These are phyloP conservation scores for Lepiota venenata DNA, from an alignment of 768 basidiomycete species.

Conservation along the genomic window DNA sequence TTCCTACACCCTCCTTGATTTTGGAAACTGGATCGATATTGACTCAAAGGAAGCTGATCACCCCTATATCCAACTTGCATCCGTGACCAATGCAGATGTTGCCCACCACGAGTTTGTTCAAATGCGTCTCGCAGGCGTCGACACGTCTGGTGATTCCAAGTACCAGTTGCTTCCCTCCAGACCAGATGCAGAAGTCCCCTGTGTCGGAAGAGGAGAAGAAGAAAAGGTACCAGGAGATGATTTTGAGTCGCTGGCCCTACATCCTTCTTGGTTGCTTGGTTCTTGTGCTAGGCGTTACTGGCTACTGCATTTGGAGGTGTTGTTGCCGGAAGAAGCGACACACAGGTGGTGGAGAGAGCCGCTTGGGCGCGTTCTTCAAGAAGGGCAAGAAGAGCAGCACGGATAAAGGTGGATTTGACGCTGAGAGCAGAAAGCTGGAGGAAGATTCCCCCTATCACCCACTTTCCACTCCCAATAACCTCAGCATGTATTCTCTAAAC, in stretches of 20 bases:
- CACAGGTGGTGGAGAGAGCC: conserved; percentile 16
- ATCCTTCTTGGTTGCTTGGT: conserved; percentile 60
- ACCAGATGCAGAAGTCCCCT: conserved; percentile 60
- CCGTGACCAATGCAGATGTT: conserved; percentile 46
- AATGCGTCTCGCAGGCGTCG: conserved; percentile 55
- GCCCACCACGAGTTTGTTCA: conserved; percentile 68
- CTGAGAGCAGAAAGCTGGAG: background rate
- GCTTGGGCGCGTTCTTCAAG: conserved; percentile 10
- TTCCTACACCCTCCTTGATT: conserved; percentile 67
- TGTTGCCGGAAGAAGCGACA: conserved; percentile 40
- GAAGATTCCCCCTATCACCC: conserved; percentile 11
- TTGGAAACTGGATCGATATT: conserved; percentile 61
- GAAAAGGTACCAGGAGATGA: conserved; percentile 56
- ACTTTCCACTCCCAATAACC: background rate
- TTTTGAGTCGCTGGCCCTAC: conserved; percentile 72
- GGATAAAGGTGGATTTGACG: background rate
- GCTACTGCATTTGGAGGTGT: conserved; percentile 56
- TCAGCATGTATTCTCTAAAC: conserved; percentile 4
- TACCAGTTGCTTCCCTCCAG: conserved; percentile 59
- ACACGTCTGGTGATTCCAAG: conserved; percentile 50
- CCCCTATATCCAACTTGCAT: conserved; percentile 70
- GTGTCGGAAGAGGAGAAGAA: conserved; percentile 64
- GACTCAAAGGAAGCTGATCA: conserved; percentile 40
- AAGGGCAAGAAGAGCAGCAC: conserved; percentile 5
- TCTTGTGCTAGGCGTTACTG: conserved; percentile 41